phyloP scores from a whole-genome alignment of 352 stramenopile genomes.

The Phytophthora pseudosyringae region DNA sequence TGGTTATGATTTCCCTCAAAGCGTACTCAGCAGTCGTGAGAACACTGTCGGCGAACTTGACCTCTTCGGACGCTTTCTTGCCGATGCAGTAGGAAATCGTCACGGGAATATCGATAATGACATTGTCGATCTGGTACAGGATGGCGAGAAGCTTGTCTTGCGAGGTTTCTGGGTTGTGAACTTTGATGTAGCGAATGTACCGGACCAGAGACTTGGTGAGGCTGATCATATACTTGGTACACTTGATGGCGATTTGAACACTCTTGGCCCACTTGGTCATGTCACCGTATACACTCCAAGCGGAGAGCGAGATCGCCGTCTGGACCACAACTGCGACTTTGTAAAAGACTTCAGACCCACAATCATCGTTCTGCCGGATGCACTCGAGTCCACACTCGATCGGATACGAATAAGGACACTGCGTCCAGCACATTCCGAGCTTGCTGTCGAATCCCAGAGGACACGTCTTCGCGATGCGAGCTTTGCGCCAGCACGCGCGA shows the following conservation, averaged over 20 bases:
- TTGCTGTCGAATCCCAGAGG: slow-evolving; percentile 37
- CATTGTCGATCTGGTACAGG: slow-evolving; percentile 51
- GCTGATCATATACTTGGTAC: slow-evolving; percentile 47
- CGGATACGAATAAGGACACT: slow-evolving; percentile 56
- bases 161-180: slow-evolving; percentile 31
- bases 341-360: slow-evolving; percentile 34
- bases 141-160: slow-evolving; percentile 46
- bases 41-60: slow-evolving; percentile 43
- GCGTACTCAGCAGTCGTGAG: slow-evolving; percentile 41
- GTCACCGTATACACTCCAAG: slow-evolving; percentile 38
- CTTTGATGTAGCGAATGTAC: slow-evolving; percentile 43
- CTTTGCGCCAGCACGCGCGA: slow-evolving; percentile 44
- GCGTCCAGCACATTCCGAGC: slow-evolving; percentile 41
- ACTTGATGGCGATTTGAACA: slow-evolving; percentile 41
- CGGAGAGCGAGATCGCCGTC: slow-evolving; percentile 24
- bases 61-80: slow-evolving; percentile 28
- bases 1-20: slow-evolving; percentile 40
- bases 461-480: slow-evolving; percentile 44
- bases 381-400: slow-evolving; percentile 52
- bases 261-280: slow-evolving; percentile 29
- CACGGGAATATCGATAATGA: slow-evolving; percentile 53
- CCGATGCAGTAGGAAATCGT: slow-evolving; percentile 53
- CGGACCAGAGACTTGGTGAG: slow-evolving; percentile 42
- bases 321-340: slow-evolving; percentile 43
- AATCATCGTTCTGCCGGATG: slow-evolving; percentile 47